phyloP scores from a whole-genome alignment of 2,329 filamentous ascomycete genomes.

The Paramyrothecium sp. region DNA sequence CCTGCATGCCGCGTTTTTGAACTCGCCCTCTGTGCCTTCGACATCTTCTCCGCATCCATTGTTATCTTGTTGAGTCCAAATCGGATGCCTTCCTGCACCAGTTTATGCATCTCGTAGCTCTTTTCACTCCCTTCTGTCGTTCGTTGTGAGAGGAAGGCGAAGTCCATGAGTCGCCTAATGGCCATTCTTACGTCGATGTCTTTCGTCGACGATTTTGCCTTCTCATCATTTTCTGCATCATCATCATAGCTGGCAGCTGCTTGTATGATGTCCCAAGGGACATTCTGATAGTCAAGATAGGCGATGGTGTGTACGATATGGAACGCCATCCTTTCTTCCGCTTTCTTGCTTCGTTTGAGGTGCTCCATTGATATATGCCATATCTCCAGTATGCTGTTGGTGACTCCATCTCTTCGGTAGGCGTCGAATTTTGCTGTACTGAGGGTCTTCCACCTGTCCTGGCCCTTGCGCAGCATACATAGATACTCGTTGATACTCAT shows the following conservation, averaged over 20 bases:
- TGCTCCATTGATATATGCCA: conserved; percentile 29
- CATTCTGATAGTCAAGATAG: conserved; percentile 28
- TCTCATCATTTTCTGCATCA: not conserved
- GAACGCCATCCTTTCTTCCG: conserved; percentile 22
- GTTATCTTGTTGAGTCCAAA: conserved; percentile 9
- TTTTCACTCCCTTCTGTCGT: not conserved
- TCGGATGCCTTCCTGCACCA: conserved; percentile 24
- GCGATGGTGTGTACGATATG: conserved; percentile 26
- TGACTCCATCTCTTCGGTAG: conserved; percentile 20
- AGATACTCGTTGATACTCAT: conserved; percentile 23
- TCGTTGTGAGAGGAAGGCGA: conserved; percentile 27
- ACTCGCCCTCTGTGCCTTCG: not conserved
- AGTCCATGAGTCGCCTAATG: conserved; percentile 25
- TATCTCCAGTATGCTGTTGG: conserved; percentile 30
- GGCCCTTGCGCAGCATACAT: conserved; percentile 14
- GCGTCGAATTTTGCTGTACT: conserved; percentile 19
- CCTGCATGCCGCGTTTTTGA: too few species aligned
- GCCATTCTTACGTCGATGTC: conserved; percentile 12
- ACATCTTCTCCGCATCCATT: not conserved
- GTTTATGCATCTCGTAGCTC: conserved; percentile 28
- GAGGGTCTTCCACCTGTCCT: conserved; percentile 19
- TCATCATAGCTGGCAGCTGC: conserved; percentile 7
- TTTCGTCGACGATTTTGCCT: not conserved
- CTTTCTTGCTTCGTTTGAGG: conserved; percentile 14
- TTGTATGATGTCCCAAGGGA: conserved; percentile 23